Conservation (phyloP, 495 filamentous ascomycete genomes). For the Annulohypoxylon stygium region DNA sequence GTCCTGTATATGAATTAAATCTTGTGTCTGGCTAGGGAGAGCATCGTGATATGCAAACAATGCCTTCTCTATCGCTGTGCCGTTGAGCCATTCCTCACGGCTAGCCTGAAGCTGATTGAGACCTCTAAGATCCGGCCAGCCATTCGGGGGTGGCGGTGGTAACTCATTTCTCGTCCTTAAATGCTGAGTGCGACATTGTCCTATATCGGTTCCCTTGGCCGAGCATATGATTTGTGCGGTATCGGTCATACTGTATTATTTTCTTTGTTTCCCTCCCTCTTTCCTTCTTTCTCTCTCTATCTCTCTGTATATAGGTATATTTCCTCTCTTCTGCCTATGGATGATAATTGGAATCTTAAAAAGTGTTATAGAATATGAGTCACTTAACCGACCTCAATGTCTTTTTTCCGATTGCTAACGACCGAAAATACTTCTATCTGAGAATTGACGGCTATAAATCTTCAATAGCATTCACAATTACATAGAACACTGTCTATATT, state of each 20-base stretch:
- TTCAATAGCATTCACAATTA: not conserved
- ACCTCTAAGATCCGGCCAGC: conserved; percentile 42
- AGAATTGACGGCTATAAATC: not conserved
- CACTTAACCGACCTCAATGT: no score
- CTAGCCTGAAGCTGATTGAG: conserved; percentile 38
- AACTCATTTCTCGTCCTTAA: conserved; percentile 1
- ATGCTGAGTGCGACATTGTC: conserved; percentile 31
- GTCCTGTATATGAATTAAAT: conserved; percentile 23
- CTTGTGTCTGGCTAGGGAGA: conserved; percentile 18
- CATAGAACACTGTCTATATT: conserved; percentile 12
- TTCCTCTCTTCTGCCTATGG: not conserved
- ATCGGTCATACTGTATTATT: not conserved
- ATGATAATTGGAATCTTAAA: no score
- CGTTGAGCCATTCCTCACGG: conserved; percentile 33
- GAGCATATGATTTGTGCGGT: conserved; percentile 26
- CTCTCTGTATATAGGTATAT: no score
- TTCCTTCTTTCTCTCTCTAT: no score
- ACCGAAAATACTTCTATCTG: not conserved
- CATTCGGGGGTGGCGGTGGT: not conserved
- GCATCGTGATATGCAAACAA: conserved; percentile 16
- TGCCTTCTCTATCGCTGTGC: conserved; percentile 38
- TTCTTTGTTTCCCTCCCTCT: no score
- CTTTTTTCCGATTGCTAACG: not conserved
- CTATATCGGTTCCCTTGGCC: not conserved
- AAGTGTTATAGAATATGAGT: not conserved